phyloP scores from a whole-genome alignment of 2,329 filamentous ascomycete species.

The Verticillium isaacii region DNA sequence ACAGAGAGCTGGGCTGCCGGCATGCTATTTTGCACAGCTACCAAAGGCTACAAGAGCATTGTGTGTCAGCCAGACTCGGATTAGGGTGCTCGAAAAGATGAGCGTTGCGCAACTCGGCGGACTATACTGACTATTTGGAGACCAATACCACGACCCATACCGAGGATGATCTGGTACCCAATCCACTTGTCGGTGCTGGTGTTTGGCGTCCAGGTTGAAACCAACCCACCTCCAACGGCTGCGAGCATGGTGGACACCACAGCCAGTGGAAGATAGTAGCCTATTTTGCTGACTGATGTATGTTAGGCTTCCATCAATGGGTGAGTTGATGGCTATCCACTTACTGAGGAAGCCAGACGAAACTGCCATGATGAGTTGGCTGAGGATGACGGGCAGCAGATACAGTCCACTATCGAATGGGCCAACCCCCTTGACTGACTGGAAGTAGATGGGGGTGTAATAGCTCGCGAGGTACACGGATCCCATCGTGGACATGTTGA shows the following conservation, averaged over 20 bases:
- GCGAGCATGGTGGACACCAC: constrained; percentile 31
- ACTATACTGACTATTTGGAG: constrained; percentile 45
- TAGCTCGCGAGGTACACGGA: constrained; percentile 34
- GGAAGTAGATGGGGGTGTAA: constrained; percentile 26
- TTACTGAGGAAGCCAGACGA: constrained; percentile 7
- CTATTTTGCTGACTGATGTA: constrained; percentile 23
- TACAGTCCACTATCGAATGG: constrained; percentile 17
- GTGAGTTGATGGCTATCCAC: not conserved
- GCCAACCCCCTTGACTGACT: constrained; percentile 12
- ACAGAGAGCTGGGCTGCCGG: constrained; percentile 18
- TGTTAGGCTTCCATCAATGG: constrained; percentile 10
- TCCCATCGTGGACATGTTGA: constrained; percentile 31
- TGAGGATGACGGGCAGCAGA: constrained; percentile 8
- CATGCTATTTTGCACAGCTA: constrained; percentile 22
- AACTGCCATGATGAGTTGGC: constrained; percentile 7
- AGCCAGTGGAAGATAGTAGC: constrained; percentile 13
- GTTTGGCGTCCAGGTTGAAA: constrained; percentile 30
- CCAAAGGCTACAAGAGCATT: constrained; percentile 21
- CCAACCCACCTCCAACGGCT: constrained; percentile 28
- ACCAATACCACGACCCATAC: not conserved
- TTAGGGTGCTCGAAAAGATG: constrained; percentile 29
- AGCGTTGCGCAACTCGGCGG: constrained; percentile 35
- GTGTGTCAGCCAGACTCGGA: constrained; percentile 25
- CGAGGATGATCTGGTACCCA: not conserved
- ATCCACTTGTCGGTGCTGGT: constrained; percentile 17